These are phyloP conservation scores for Prototheca cutis DNA, from an alignment of 163 green algal species.

Conservation along the genomic window DNA sequence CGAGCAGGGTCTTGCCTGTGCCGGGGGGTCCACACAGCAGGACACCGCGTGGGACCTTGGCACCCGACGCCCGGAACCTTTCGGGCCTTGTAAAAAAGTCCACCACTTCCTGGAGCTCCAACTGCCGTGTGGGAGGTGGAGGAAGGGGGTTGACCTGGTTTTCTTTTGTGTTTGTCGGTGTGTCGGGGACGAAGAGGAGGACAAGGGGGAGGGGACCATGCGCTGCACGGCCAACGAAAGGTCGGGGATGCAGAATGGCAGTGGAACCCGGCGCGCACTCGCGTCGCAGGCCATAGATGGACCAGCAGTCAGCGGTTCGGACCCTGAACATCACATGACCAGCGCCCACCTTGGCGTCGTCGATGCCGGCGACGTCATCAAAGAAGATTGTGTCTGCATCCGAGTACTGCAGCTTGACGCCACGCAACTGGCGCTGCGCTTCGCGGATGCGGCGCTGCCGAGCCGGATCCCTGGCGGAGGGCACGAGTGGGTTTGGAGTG, in stretches of 20 bases:
- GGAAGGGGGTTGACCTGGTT: background rate
- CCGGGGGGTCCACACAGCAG: slow-evolving; percentile 64
- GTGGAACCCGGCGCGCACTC: too few relatives aligned
- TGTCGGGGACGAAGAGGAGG: too few relatives aligned
- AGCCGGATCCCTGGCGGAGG: slow-evolving; percentile 17
- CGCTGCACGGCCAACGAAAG: too few relatives aligned
- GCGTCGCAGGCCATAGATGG: too few relatives aligned
- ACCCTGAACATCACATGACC: too few relatives aligned
- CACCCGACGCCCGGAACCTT: slow-evolving; percentile 64
- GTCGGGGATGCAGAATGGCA: too few relatives aligned
- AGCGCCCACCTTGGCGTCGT: slow-evolving; percentile 75
- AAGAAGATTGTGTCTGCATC: slow-evolving; percentile 74
- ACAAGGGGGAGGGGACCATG: background rate
- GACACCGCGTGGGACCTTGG: slow-evolving; percentile 64
- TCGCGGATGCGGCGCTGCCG: slow-evolving; percentile 28
- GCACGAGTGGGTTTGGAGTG: too few relatives aligned
- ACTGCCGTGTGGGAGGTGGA: slow-evolving; percentile 26
- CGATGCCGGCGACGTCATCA: slow-evolving; percentile 88
- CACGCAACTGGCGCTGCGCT: slow-evolving; percentile 53
- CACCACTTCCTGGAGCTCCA: slow-evolving; percentile 83
- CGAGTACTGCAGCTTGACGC: slow-evolving; percentile 67
- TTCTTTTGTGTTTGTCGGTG: too few relatives aligned
- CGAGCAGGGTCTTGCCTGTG: slow-evolving; percentile 93
- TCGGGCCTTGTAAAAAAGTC: slow-evolving; percentile 90
- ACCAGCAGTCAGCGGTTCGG: too few relatives aligned